Percentiles rank a stretch among this genome's conserved stretches.
Conservation (phyloP, 1,284 basidiomycete genomes). For the Boletus sp. region DNA sequence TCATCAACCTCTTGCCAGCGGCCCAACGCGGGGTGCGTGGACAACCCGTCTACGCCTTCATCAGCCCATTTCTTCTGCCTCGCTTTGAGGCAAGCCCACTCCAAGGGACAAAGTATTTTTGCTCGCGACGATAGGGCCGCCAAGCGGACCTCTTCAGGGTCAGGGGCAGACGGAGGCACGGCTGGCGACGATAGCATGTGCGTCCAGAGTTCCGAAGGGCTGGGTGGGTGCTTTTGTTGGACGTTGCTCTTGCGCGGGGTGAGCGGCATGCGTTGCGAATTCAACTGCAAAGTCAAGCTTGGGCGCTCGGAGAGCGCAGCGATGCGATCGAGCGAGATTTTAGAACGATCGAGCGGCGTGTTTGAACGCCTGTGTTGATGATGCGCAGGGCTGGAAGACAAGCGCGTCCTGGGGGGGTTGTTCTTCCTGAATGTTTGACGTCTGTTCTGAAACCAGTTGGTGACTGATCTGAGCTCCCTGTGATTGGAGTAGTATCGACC, state of each 20-base stretch:
- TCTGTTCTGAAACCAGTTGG: slow-evolving; percentile 36
- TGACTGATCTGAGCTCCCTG: slow-evolving; percentile 35
- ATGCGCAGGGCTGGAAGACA: slow-evolving; percentile 4
- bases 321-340: slow-evolving; percentile 40
- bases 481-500: too few species aligned
- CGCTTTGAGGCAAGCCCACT: slow-evolving; percentile 47
- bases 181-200: slow-evolving; percentile 43
- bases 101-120: slow-evolving; percentile 38
- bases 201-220: slow-evolving; percentile 36
- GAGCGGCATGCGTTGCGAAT: slow-evolving; percentile 26
- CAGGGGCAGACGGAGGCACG: slow-evolving; percentile 35
- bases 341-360: slow-evolving; percentile 22
- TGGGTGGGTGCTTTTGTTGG: slow-evolving; percentile 1
- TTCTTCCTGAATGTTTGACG: slow-evolving; percentile 31
- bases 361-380: slow-evolving; percentile 11
- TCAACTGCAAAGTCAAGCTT: slow-evolving; percentile 15
- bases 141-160: slow-evolving; percentile 30
- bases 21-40: not conserved
- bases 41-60: slow-evolving; percentile 25
- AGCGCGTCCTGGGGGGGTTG: slow-evolving; percentile 6
- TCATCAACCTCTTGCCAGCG: slow-evolving; percentile 23
- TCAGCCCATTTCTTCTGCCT: slow-evolving; percentile 34
- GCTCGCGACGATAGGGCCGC: slow-evolving; percentile 29
- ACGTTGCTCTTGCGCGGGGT: slow-evolving; percentile 29
- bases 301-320: slow-evolving; percentile 39